Base-by-base conservation (phyloP, 345 rosid species). In the Camelina sativa region DNA sequence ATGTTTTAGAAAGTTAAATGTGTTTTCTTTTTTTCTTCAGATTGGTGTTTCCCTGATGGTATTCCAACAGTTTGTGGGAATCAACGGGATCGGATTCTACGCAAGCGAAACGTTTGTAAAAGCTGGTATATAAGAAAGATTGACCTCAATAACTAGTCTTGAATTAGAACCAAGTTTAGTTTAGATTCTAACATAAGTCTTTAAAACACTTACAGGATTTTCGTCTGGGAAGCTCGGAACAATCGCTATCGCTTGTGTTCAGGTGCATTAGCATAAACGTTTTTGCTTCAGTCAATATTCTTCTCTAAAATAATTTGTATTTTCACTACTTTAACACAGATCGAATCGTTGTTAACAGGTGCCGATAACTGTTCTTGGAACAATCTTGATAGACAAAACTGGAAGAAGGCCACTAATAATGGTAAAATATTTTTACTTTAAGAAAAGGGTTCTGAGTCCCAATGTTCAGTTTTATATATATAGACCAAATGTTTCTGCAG, bases 341-440 rank as follows among this genome's bases (percentile, higher is more conserved):
- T 35, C 1, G 4, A 30, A 51, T 68, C 16, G 7, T 41, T 11
- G 15, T 15, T 5, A 22, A 66, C 77, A 90, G 93, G 93, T 94
- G 55, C 98, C 97, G 0, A 80, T 94, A 62, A 89, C 97, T 53
- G 48, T 88, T 56, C 51, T 84, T 43, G 98, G 98, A 73, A 94
- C 97, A 66, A 12, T 88, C 25, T 71, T 89, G 73, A 85, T 90
- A 72, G 98, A 94, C 79, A 89, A 70, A 67, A 78, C 85, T 46
- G 98, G 97, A 78, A 89, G 98, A 85, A 83, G 92, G 47, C 96
- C 96, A 61, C 88, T 94, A n/a, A 84, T 89, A 12, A 87, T 93
- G 98, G 98, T 92, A 82, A 60, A 41, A 12, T 44, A 11, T 12
- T 55, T 43, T 28, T 8, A 25, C 35, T 48, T 11, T 22, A 66